phyloP scores from a whole-genome alignment of 176 grass and related monocot genomes.

The Tillandsia leiboldiana region DNA sequence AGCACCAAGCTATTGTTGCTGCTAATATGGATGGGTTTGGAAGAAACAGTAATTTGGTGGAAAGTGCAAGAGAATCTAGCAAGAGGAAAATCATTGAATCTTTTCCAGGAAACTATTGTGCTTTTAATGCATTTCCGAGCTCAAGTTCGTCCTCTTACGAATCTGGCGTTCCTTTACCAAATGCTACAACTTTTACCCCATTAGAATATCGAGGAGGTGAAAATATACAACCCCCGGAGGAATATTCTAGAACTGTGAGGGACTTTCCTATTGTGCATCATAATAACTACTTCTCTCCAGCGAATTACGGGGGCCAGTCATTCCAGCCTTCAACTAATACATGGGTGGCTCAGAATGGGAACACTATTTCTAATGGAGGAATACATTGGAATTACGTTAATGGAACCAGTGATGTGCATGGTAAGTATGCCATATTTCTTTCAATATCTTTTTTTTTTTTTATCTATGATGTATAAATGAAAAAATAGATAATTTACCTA shows the following conservation, averaged over 20 bases:
- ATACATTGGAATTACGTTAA: slow-evolving; percentile 32
- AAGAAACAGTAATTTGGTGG: slow-evolving; percentile 32
- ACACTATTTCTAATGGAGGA: slow-evolving; percentile 36
- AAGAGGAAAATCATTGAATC: slow-evolving; percentile 41
- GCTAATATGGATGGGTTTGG: slow-evolving; percentile 29
- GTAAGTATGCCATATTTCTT: slow-evolving; percentile 22
- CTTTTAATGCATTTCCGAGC: slow-evolving; percentile 36
- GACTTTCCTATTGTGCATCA: slow-evolving; percentile 23
- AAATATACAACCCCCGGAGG: slow-evolving; percentile 33
- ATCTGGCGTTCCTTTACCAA: slow-evolving; percentile 25
- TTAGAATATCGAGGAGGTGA: slow-evolving; percentile 33
- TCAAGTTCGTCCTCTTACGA: slow-evolving; percentile 48
- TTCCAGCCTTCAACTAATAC: slow-evolving; percentile 29
- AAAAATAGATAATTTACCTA: too few relatives aligned
- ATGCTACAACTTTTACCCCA: slow-evolving; percentile 23
- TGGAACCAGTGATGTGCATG: slow-evolving; percentile 25
- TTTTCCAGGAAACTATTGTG: slow-evolving; percentile 24
- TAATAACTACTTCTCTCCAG: slow-evolving; percentile 34
- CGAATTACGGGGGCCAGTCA: slow-evolving; percentile 22
- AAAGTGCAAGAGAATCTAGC: slow-evolving; percentile 23
- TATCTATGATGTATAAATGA: not conserved
- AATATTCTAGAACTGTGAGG: slow-evolving; percentile 26
- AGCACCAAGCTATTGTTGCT: slow-evolving; percentile 27
- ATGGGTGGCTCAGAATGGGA: slow-evolving; percentile 39
- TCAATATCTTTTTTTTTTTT: not conserved